Evolutionary conservation across 192 early-diverging fungal species (phyloP), one percentile per base, ranked within the genome.

Genomic region (Mortierella alpina): DNA sequence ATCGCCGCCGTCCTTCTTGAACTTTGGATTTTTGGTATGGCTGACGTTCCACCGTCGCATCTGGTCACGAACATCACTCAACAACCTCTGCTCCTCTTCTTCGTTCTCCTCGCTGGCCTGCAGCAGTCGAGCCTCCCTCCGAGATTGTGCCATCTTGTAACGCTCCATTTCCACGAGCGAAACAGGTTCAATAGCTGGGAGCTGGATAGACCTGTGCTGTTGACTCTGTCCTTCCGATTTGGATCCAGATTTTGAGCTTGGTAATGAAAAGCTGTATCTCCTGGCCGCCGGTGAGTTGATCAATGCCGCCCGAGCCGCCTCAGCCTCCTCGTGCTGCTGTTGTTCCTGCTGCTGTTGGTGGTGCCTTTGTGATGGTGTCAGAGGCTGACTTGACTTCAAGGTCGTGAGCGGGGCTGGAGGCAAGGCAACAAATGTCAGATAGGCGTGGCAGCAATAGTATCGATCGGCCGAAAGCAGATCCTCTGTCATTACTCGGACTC

Each of bases 401-500:
- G 63, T 72, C 15, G 49, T 39, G 18, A 79, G 56, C 0, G 76
- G 76, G 4, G 76, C 52, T 31, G 71, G 76, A 11, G 75, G 78
- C 6, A 88, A 41, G 17, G 87, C 86, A 31, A 90, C 90, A 88
- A 91, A 91, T 0, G 90, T 92, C 42, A 91, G 72, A 52, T 92
- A 92, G 18, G 90, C 92, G 71, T 91, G 90, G 41, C 88, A 90
- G 11, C 87, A 86, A 76, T 88, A 91, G 23, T 81, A 75, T 22
- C 76, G 82, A 5, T 80, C 78, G n/a, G 88, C 86, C 2, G 92
- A 78, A 14, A 89, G 64, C 7, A 90, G 81, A 18, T 90, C 84
- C 69, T 93, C 92, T 7, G 90, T 85, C 59, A 91, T 90, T 18
- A 93, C 91, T 47, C 87, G 84, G n/a, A 93, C 91, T 3, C 86